Evolutionary conservation across 2,329 filamentous ascomycete genomes (phyloP), one percentile per base, ranked within the genome.

Genomic region (Neopestalotiopsis rosae): DNA sequence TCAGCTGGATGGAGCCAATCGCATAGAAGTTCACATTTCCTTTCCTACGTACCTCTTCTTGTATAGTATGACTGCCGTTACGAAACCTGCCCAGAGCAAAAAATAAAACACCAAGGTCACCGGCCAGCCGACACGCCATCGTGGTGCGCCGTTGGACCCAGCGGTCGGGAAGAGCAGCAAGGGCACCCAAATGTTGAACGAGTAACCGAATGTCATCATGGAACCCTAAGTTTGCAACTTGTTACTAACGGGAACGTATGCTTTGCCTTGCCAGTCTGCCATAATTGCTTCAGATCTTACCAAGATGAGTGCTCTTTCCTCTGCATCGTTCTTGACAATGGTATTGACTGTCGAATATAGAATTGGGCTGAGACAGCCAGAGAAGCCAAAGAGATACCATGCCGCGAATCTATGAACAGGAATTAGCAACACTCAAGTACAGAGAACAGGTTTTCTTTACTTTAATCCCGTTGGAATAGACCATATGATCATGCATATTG

Each of bases 61-160:
- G 67, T 83, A 79, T 4, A 84, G 59, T 20, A 80, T 74, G 45
- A 83, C 75, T 38, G 79, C 79, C 5, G 77, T 70, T 14, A 82
- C 69, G 68, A 84, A 84, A 7, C 79, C 79, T 56, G 73, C 70
- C 84, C 83, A 86, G 28, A 84, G 76, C 3, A 85, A 72, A 58
- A 83, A 75, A 45, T 82, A 80, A 65, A 87, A 87, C 0, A 79
- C 80, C 62, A 86, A 79, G 2, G 83, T 80, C 5, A 85, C 80
- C 0, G 84, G 83, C 78, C 84, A 87, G 0, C 85, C 84, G 38
- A 83, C 84, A 1, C 74, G 81, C 85, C 85, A 87, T 42, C 81
- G 76, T 0, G 85, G 84, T 0, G 82, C 83, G 3, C 82, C 81
- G 38, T 81, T 72, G 0, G 77, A 74, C 1, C 81, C 81, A 0